Conservation (phyloP, 345 rosid species). For the Brassica cretica region DNA sequence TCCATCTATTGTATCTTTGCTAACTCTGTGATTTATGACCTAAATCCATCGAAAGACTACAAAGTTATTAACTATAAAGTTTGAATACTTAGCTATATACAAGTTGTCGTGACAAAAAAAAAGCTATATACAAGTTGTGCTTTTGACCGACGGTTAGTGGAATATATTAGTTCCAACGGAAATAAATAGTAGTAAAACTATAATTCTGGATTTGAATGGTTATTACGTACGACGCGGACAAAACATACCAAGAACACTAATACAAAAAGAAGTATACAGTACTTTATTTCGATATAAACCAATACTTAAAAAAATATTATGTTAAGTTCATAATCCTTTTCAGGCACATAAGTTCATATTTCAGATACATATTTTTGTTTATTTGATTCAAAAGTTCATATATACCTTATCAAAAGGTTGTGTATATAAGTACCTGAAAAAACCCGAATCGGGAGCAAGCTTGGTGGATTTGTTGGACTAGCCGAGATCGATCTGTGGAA, state of each 20-base stretch:
- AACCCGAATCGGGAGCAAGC: slow-evolving; percentile 68
- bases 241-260: not conserved
- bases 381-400: not conserved
- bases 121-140: not conserved
- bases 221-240: not conserved
- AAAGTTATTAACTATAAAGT: not conserved
- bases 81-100: not conserved
- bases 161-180: not conserved
- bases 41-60: slow-evolving; percentile 17
- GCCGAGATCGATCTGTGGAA: slow-evolving; percentile 43
- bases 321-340: not conserved
- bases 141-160: not conserved
- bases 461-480: slow-evolving; percentile 45
- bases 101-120: not conserved
- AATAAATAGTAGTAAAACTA: not conserved
- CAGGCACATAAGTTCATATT: not conserved
- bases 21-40: slow-evolving; percentile 74
- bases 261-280: not conserved
- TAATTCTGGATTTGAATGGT: not conserved
- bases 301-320: not conserved
- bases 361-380: not conserved
- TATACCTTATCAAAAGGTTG: not conserved
- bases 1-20: slow-evolving; percentile 38
- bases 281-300: not conserved
- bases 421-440: slow-evolving; percentile 56